phyloP scores from a whole-genome alignment of 2,329 filamentous ascomycete genomes.

The Colletotrichum cuscutae region DNA sequence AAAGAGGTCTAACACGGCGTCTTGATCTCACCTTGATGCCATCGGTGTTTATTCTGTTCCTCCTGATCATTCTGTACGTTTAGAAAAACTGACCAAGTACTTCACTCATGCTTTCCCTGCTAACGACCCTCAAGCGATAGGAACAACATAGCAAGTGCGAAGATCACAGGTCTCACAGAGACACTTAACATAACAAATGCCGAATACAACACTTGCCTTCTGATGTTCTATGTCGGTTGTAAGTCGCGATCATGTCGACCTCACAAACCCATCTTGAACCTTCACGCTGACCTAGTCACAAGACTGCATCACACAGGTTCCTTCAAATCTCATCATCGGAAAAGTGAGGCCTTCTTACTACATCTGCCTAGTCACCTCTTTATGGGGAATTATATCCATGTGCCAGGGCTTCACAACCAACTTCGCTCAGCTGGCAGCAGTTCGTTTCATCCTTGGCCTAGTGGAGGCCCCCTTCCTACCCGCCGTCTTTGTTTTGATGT shows the following conservation, averaged over 20 bases:
- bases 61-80: slow-evolving; percentile 12
- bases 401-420: slow-evolving; percentile 12
- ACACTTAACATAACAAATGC: slow-evolving; percentile 62
- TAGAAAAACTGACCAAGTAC: neutral
- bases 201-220: slow-evolving; percentile 61
- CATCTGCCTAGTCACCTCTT: slow-evolving; percentile 17
- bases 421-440: slow-evolving; percentile 21
- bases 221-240: slow-evolving; percentile 26
- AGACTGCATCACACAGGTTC: slow-evolving; percentile 17
- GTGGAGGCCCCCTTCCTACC: slow-evolving; percentile 62
- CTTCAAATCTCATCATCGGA: slow-evolving; percentile 25
- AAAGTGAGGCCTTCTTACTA: slow-evolving; percentile 13
- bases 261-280: too few relatives aligned
- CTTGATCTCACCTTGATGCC: slow-evolving; percentile 15
- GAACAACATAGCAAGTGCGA: slow-evolving; percentile 59
- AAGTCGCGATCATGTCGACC: neutral
- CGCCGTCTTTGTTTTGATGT: slow-evolving; percentile 60
- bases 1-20: neutral
- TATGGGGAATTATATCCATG: slow-evolving; percentile 21
- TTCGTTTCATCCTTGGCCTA: slow-evolving; percentile 62
- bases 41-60: slow-evolving; percentile 18
- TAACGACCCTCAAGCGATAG: slow-evolving; percentile 34
- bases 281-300: neutral
- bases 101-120: neutral
- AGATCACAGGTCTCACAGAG: slow-evolving; percentile 62